Percentiles rank a stretch among this genome's conserved stretches.
phyloP scores from a whole-genome alignment of 116 monocot species.

The Zostera marina region DNA sequence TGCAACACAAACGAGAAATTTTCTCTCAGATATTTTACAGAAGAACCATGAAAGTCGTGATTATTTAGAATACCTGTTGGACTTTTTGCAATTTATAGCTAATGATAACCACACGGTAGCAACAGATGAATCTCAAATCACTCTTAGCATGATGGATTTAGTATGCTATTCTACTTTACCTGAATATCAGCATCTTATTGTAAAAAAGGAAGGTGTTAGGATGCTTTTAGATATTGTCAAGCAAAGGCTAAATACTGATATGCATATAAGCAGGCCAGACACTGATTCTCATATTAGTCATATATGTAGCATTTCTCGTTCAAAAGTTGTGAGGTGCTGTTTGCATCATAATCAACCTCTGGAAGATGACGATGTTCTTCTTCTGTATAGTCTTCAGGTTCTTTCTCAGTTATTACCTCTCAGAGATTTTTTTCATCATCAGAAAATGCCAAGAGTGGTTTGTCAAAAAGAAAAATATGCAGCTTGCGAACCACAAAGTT shows the following conservation, averaged over 20 bases:
- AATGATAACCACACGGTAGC: conserved; percentile 14
- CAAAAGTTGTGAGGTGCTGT: conserved; percentile 34
- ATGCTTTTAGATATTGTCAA: conserved; percentile 29
- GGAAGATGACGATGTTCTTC: conserved; percentile 37
- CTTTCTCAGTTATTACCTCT: conserved; percentile 42
- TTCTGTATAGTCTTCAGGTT: conserved; percentile 56
- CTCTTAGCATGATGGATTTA: conserved; percentile 26
- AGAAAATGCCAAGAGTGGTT: conserved; percentile 4
- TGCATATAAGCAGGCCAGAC: conserved; percentile 24
- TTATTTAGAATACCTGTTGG: conserved; percentile 20
- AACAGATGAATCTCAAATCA: conserved; percentile 29
- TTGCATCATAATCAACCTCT: conserved; percentile 19
- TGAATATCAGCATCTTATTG: conserved; percentile 24
- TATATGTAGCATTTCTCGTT: conserved; percentile 20
- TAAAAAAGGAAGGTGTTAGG: conserved; percentile 24
- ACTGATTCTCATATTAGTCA: conserved; percentile 35
- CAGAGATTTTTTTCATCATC: conserved; percentile 11
- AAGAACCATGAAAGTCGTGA: conserved; percentile 9
- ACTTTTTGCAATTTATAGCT: conserved; percentile 18
- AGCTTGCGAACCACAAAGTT: conserved; percentile 13
- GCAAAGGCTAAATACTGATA: conserved; percentile 30
- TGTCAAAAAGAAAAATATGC: conserved; percentile 3
- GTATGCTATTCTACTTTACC: conserved; percentile 36
- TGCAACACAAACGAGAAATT: conserved; percentile 22
- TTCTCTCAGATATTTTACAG: conserved; percentile 17